A percentile compares a stretch with the other conserved stretches of the same genome.
Conservation (phyloP, 2,329 filamentous ascomycete genomes). For the Beauveria sp. region DNA sequence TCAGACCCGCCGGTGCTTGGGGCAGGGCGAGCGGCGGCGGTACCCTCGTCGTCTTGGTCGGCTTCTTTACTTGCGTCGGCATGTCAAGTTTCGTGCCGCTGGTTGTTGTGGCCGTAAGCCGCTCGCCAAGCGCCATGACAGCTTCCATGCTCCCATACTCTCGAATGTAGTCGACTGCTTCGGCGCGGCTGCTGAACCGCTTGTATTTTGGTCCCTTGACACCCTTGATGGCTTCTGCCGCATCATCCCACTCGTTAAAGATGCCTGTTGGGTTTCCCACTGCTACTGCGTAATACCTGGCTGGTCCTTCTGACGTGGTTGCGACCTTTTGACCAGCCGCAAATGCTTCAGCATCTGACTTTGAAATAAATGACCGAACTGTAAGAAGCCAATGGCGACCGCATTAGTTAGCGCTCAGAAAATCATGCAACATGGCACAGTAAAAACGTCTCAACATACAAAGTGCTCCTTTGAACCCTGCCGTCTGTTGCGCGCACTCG, state of each 20-base stretch:
- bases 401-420: neutral
- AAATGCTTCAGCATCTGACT: constrained; percentile 72
- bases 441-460: constrained; percentile 46
- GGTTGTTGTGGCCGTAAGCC: constrained; percentile 13
- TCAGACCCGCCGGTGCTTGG: constrained; percentile 20
- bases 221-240: constrained; percentile 65
- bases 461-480: constrained; percentile 54
- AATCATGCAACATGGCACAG: neutral
- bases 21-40: constrained; percentile 9
- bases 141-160: constrained; percentile 37
- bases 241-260: constrained; percentile 59
- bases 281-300: constrained; percentile 54
- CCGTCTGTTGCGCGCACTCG: constrained; percentile 54
- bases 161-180: constrained; percentile 72
- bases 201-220: constrained; percentile 64
- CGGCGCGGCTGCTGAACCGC: constrained; percentile 58
- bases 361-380: constrained; percentile 75
- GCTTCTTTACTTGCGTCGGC: constrained; percentile 8
- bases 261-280: constrained; percentile 52
- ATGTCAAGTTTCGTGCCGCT: constrained; percentile 12
- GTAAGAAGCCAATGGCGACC: neutral
- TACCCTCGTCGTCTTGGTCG: constrained; percentile 15
- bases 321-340: constrained; percentile 49
- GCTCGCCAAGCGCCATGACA: constrained; percentile 32
- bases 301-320: constrained; percentile 31